A percentile compares a stretch with the other conserved stretches of the same genome.
phyloP scores from a whole-genome alignment of 2,329 filamentous ascomycete species.

The Talaromyces atroroseus region DNA sequence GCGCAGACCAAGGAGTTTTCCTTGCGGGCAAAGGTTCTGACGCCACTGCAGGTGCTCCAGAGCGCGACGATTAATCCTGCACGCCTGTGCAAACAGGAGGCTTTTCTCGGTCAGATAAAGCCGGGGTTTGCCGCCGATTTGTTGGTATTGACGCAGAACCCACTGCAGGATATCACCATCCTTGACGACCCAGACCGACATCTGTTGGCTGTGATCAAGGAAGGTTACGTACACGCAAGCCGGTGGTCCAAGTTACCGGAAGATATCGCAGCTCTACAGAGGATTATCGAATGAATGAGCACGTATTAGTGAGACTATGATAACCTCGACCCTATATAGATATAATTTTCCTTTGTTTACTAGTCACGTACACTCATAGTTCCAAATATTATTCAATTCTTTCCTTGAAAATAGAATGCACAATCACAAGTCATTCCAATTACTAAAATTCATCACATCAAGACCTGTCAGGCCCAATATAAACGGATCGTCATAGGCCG shows the following conservation, averaged over 20 bases:
- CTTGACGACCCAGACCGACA: conserved; percentile 31
- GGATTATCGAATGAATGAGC: not conserved
- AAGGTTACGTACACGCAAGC: conserved; percentile 44
- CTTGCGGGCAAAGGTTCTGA: conserved; percentile 41
- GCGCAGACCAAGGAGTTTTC: conserved; percentile 49
- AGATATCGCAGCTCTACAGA: not conserved
- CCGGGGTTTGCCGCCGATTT: conserved; percentile 51
- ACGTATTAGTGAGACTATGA: not conserved
- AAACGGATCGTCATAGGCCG: not conserved
- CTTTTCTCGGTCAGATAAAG: conserved; percentile 47
- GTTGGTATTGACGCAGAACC: conserved; percentile 49
- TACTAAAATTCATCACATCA: not conserved
- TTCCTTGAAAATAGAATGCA: not conserved
- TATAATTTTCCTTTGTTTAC: not conserved
- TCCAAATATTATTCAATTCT: not conserved
- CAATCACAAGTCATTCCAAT: not conserved
- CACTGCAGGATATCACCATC: conserved; percentile 51
- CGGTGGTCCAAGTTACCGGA: conserved; percentile 17
- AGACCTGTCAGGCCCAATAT: conserved; percentile 2
- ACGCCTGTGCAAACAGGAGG: conserved; percentile 43
- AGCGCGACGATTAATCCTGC: conserved; percentile 52
- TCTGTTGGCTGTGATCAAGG: conserved; percentile 45
- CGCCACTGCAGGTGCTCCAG: conserved; percentile 42
- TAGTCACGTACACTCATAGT: not conserved
- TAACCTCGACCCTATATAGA: not conserved